Percentiles rank a stretch among this genome's conserved stretches.
phyloP scores from a whole-genome alignment of 768 basidiomycete genomes.

The Tephrocybe sp. region DNA sequence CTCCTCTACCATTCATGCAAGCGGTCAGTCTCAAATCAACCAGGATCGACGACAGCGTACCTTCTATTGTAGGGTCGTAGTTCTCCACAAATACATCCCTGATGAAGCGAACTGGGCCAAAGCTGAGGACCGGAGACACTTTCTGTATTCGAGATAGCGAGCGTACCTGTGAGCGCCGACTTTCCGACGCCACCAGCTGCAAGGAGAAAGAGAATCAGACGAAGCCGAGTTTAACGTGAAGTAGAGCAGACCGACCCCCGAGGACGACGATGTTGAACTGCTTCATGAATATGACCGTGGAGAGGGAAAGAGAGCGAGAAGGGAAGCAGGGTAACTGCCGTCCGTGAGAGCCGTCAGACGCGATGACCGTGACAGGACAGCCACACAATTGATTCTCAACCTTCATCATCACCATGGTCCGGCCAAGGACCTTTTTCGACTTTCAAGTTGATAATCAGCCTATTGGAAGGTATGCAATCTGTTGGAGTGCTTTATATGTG shows the following conservation, averaged over 20 bases:
- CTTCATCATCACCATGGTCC: slow-evolving; percentile 37
- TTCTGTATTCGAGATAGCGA: too few species aligned
- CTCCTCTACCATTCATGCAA: slow-evolving; percentile 49
- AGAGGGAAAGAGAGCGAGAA: slow-evolving; percentile 1
- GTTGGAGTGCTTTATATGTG: background rate
- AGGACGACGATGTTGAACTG: slow-evolving; percentile 79
- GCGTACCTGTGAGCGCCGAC: slow-evolving; percentile 70
- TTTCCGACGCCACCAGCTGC: slow-evolving; percentile 88
- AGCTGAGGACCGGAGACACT: slow-evolving; percentile 2
- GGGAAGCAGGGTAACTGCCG: slow-evolving; percentile 10
- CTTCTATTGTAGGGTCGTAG: slow-evolving; percentile 87
- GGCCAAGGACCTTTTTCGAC: slow-evolving; percentile 70
- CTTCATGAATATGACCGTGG: slow-evolving; percentile 43
- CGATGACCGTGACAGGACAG: slow-evolving; percentile 10
- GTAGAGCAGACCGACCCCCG: slow-evolving; percentile 49
- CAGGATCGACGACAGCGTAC: slow-evolving; percentile 31
- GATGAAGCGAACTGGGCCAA: slow-evolving; percentile 61
- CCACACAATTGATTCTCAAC: slow-evolving; percentile 4
- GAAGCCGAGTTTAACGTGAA: background rate
- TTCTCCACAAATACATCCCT: slow-evolving; percentile 70
- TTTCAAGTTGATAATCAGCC: slow-evolving; percentile 50
- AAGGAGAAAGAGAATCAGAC: slow-evolving; percentile 4
- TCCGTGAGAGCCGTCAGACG: slow-evolving; percentile 19
- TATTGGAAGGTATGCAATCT: slow-evolving; percentile 50
- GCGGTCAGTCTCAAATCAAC: slow-evolving; percentile 4